Base-by-base conservation (phyloP, 2,329 filamentous ascomycete genomes). In the Daldinia sp. region DNA sequence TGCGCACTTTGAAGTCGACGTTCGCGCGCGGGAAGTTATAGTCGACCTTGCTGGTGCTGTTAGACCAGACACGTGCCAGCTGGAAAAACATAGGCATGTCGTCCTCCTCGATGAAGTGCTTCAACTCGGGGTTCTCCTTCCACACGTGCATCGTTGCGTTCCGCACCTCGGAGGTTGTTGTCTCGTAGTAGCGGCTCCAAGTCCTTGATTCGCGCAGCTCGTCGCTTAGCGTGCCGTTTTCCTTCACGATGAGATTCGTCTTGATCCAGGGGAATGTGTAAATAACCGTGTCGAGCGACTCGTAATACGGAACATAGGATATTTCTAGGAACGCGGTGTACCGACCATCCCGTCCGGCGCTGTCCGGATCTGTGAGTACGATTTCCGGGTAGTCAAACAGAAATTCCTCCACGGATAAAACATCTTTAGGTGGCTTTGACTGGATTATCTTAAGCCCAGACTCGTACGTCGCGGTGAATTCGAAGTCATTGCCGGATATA, bases 141-240 rank as follows among this genome's bases (percentile, higher is more conserved):
- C 64, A 67, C n/a, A 64, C 49, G 37, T 67, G 64, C 23, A 67
- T 11, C 10, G 57, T 67, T 17, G 58, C 64, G 53, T 67, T 67
- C 43, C 57, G 57, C 32, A 62, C 49, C 27, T 67, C 58, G 13
- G 27, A 34, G 6, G 29, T 39, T 8, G 15, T 2, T 19, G 17
- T 35, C n/a, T 17, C 34, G n/a, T 35, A 6, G 4, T 4, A 2
- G n/a, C n/a, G 34, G 34, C 13, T 2, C 4, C 2, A 7, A 15
- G 34, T 15, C 34, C 5, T 17, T 15, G 49, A 54, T 27, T 43
- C 30, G 34, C n/a, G 1, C 2, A 27, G 37, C 30, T 50, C 57
- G 43, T 27, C 39, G 48, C 41, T 56, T 13, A 67, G 43, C 11
- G 58, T 64, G 13, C 61, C 61, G 50, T 64, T 57, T 2, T 48